Evolutionary conservation across 2,329 filamentous ascomycete genomes (phyloP), one percentile per base, ranked within the genome.

Genomic region (Zopfia rhizophila): DNA sequence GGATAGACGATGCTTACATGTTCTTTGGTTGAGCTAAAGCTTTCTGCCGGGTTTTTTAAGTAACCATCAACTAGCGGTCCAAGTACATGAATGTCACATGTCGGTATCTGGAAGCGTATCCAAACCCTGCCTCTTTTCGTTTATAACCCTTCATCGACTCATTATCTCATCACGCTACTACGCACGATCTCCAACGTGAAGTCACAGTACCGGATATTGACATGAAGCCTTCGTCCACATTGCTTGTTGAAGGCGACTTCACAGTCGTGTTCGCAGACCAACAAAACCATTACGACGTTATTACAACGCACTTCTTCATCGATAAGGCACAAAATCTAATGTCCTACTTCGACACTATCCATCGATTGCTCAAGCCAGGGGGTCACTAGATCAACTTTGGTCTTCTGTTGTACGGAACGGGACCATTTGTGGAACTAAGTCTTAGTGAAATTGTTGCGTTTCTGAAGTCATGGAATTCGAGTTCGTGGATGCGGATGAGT

Each of bases 261-360:
- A 80, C 76, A 0, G 76, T 74, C 4, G 63, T 67, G 1, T 70
- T 76, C 1, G 32, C 41, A 10, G 45, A 47, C n/a, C 44, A 55
- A 28, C 17, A 42, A 5, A 56, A 49, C 0, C 47, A 52, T 3
- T 84, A 74, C 58, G 81, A 84, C 40, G 69, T 75, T 1, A 63
- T 85, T 0, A 62, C 83, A 0, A 83, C 82, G 0, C 75, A 83
- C 30, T 85, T 84, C 66, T 84, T 85, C 65, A 83, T 85, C 52
- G 82, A 85, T 56, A 85, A 82, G 0, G 82, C 82, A 0, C 74
- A 80, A 0, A 84, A 84, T 41, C 60, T 83, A 1, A 72, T 83
- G 60, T 66, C 58, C 0, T 85, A 84, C 48, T 69, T 84, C 5
- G 79, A 84, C 24, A 82, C 75, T 0, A 83, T 83, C 30, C 70